Evolutionary conservation across 1,139 yeast species (phyloP).

Genomic region (Geotrichum australiense): DNA sequence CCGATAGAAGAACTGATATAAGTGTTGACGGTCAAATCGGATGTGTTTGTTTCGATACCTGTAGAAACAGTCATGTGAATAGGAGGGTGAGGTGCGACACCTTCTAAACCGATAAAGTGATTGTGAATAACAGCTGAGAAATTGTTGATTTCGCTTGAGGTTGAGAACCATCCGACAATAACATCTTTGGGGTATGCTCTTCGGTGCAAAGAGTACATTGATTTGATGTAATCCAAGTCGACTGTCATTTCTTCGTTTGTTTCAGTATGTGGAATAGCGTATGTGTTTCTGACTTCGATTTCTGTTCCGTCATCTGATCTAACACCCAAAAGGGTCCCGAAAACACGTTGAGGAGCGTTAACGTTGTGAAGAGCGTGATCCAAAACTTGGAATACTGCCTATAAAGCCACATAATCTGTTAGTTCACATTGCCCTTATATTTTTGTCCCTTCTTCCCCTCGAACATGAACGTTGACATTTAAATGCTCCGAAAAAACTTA

Average conservation of each 20-base stretch:
- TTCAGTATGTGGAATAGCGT: slow-evolving; percentile 77
- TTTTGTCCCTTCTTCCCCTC: not conserved
- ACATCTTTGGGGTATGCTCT: slow-evolving; percentile 66
- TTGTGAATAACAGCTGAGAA: slow-evolving; percentile 81
- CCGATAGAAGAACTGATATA: slow-evolving; percentile 78
- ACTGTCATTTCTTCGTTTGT: slow-evolving; percentile 69
- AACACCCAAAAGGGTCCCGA: slow-evolving; percentile 76
- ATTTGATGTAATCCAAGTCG: slow-evolving; percentile 70
- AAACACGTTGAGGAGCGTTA: slow-evolving; percentile 51
- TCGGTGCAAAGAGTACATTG: slow-evolving; percentile 66
- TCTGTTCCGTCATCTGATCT: slow-evolving; percentile 84
- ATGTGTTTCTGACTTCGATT: slow-evolving; percentile 68
- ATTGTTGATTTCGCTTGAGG: slow-evolving; percentile 57
- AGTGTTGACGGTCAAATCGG: slow-evolving; percentile 49
- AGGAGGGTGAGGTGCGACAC: slow-evolving; percentile 72
- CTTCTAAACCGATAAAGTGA: slow-evolving; percentile 57
- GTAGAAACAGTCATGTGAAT: slow-evolving; percentile 56
- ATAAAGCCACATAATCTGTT: slow-evolving; percentile 47
- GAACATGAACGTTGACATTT: not conserved
- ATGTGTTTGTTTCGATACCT: slow-evolving; percentile 33
- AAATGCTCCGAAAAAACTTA: slow-evolving; percentile 3
- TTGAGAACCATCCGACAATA: slow-evolving; percentile 87
- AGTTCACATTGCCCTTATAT: not conserved
- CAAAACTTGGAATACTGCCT: slow-evolving; percentile 67
- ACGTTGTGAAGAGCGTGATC: slow-evolving; percentile 48